Conservation (phyloP, 2,329 filamentous ascomycete genomes). For the Botryotinia globosa region DNA sequence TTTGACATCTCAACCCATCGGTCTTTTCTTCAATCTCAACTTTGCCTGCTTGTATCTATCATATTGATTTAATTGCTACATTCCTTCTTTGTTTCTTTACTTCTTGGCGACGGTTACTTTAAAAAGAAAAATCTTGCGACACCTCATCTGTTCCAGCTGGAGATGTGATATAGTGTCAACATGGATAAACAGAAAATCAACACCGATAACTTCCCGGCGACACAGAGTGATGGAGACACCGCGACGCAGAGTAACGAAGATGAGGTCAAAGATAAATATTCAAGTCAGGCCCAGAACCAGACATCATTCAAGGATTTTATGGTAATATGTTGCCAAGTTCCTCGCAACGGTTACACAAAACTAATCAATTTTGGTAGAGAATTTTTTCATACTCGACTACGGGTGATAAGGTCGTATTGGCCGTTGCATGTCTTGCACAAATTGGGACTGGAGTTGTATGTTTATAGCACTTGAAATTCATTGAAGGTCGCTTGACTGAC, state of each 20-base stretch:
- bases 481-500: neutral
- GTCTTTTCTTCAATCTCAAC: neutral
- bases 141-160: neutral
- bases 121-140: neutral
- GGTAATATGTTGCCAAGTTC: slow-evolving; percentile 18
- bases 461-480: neutral
- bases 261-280: slow-evolving; percentile 23
- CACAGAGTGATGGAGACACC: slow-evolving; percentile 9
- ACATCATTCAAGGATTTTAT: slow-evolving; percentile 30
- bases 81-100: slow-evolving; percentile 7
- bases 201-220: neutral
- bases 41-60: neutral
- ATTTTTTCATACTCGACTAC: slow-evolving; percentile 34
- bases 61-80: neutral
- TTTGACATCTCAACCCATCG: neutral
- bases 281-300: slow-evolving; percentile 31
- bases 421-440: slow-evolving; percentile 26
- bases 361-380: slow-evolving; percentile 25
- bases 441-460: slow-evolving; percentile 34
- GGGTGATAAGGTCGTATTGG: slow-evolving; percentile 30
- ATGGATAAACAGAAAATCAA: slow-evolving; percentile 3
- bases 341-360: neutral
- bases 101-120: neutral
- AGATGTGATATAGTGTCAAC: neutral
- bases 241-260: neutral